Base-by-base conservation (phyloP, 495 filamentous ascomycete genomes). In the Penicillium malachiteum region DNA sequence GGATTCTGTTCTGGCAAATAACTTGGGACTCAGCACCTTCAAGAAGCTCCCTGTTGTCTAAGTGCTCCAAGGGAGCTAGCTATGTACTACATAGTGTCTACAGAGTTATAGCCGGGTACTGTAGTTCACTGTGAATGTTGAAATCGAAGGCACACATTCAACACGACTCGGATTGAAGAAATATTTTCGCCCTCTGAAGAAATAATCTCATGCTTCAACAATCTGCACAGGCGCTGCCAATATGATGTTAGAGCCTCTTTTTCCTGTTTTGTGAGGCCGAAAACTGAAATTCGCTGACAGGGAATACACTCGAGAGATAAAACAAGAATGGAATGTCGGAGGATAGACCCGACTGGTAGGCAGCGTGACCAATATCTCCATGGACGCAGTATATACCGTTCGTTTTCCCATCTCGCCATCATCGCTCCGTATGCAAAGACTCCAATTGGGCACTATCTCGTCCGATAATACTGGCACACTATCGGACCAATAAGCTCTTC, bases 261-360 rank as follows among this genome's bases (percentile, higher is more conserved):
- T 1, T 3, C 2, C 5, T 7, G 8, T 37, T 10, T 37, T 13
- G 12, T 37, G 34, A 37, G 34, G 12, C 8, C 12, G 30, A 51
- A 16, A 58, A 13, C 40, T 43, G 11, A 43, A 43, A 43, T 14
- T 16, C 14, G 32, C 48, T 3, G 1, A 50, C 41, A 48, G 34
- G 1, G 34, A 37, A 37, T 60, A 60, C 0, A 38, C 38, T 2
- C 58, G 46, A 21, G 54, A 60, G 0, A 61, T 21, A 2, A 57
- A 61, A 42, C 58, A 61, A 1, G 58, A 61, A 17, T 57, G 50
- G 9, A 57, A 57, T 13, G 49, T 54, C 3, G 53, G 39, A 21
- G 54, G 58, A 17, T 53, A 60, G 3, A 13, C 11, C 7, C 39
- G 50, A 30, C 30, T 37, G 11, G 13, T 14, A 3, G 50, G 45